phyloP scores from a whole-genome alignment of 2,329 filamentous ascomycete genomes.

The Tolypocladium ophioglossoides region DNA sequence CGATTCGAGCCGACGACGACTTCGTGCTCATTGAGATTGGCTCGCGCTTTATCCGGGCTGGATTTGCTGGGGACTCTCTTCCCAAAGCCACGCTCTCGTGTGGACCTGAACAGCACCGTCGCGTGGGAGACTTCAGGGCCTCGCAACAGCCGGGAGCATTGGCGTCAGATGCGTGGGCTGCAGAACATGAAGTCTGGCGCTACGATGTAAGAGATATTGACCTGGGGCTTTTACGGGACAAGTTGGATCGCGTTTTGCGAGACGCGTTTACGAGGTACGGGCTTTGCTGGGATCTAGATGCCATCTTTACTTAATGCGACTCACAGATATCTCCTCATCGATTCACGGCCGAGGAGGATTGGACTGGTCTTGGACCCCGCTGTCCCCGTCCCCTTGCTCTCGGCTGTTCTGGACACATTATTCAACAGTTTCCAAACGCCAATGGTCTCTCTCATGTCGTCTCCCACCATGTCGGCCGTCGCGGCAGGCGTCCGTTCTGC shows the following conservation, averaged over 20 bases:
- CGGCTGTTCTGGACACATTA: constrained; percentile 62
- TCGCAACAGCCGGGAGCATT: constrained; percentile 46
- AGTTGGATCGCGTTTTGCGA: constrained; percentile 71
- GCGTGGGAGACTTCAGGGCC: constrained; percentile 70
- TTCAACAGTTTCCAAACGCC: constrained; percentile 76
- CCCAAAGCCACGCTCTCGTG: constrained; percentile 65
- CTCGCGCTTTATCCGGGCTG: constrained; percentile 65
- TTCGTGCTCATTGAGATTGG: constrained; percentile 75
- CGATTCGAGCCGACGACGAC: constrained; percentile 70
- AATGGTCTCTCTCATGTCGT: constrained; percentile 69
- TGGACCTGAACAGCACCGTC: constrained; percentile 63
- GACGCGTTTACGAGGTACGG: constrained; percentile 69
- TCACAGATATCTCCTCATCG: constrained; percentile 52
- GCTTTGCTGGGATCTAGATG: not conserved
- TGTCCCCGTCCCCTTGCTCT: constrained; percentile 68
- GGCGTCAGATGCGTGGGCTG: constrained; percentile 46
- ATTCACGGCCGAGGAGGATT: constrained; percentile 65
- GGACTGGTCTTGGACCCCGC: constrained; percentile 67
- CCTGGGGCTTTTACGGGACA: constrained; percentile 72
- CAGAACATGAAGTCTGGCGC: constrained; percentile 65
- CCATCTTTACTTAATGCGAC: not conserved
- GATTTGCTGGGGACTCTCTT: constrained; percentile 73
- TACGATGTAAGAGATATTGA: constrained; percentile 64
- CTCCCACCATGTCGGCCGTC: constrained; percentile 61
- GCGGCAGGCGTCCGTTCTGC: constrained; percentile 79